Evolutionary conservation across 345 rosid species (phyloP).

Genomic region (Dipteronia dyeriana): DNA sequence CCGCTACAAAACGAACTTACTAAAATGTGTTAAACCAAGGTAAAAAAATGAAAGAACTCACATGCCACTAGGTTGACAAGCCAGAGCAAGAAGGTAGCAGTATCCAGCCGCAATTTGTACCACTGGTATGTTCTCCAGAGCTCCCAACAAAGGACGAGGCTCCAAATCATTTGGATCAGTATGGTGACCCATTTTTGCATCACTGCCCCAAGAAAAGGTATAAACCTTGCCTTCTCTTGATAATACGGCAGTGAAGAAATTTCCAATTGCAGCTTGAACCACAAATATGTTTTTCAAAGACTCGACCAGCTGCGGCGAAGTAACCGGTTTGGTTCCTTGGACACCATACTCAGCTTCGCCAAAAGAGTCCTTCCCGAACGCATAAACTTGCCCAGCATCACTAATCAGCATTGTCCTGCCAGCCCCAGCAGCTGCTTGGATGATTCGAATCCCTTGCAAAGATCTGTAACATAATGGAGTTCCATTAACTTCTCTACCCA

Average conservation of each 20-base stretch:
- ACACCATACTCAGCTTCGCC: constrained; percentile 64
- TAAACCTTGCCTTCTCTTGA: constrained; percentile 96
- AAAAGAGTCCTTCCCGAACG: constrained; percentile 82
- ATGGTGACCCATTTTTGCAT: constrained; percentile 79
- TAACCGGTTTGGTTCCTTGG: constrained; percentile 62
- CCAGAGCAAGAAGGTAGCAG: constrained; percentile 93
- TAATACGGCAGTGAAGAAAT: constrained; percentile 86
- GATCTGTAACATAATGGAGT: constrained; percentile 80
- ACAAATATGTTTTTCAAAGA: constrained; percentile 80
- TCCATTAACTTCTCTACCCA: constrained; percentile 39
- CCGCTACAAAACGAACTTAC: background rate
- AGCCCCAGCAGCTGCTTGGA: constrained; percentile 86
- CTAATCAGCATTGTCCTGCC: constrained; percentile 93
- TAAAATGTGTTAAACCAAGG: background rate
- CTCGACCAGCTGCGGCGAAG: constrained; percentile 75
- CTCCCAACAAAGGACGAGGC: constrained; percentile 85
- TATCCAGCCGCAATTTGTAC: constrained; percentile 95
- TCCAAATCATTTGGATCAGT: constrained; percentile 68
- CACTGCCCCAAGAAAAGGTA: constrained; percentile 89
- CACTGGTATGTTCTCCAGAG: constrained; percentile 80
- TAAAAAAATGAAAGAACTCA: constrained; percentile 45
- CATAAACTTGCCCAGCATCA: constrained; percentile 84
- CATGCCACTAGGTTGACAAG: constrained; percentile 92
- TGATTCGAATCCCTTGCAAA: constrained; percentile 83
- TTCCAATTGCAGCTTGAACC: constrained; percentile 90